These are phyloP conservation scores for Diplodia seriata DNA, from an alignment of 2,329 filamentous ascomycete species.

Conservation along the genomic window DNA sequence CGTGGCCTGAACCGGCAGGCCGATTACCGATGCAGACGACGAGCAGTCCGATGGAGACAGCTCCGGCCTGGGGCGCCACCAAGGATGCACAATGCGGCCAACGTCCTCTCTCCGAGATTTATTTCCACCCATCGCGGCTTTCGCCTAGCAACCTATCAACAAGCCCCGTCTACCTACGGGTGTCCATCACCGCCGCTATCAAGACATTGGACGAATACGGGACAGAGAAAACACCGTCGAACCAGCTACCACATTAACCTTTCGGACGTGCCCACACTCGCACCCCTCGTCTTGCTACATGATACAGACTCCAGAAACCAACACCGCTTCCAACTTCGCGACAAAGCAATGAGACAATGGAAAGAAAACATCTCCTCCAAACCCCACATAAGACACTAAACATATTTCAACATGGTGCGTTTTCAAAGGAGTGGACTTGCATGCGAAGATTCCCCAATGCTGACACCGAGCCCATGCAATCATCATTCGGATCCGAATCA, in stretches of 20 bases:
- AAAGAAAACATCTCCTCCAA: neutral
- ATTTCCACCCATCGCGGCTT: neutral
- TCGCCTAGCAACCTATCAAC: constrained; percentile 2
- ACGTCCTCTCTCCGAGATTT: neutral
- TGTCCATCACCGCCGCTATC: constrained; percentile 8
- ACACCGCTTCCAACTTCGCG: neutral
- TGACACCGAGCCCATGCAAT: constrained; percentile 29
- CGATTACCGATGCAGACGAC: neutral
- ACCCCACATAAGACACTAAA: neutral
- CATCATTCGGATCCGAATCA: constrained; percentile 5
- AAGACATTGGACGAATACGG: neutral
- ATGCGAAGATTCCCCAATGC: constrained; percentile 2
- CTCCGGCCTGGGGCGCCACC: neutral
- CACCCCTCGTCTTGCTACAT: neutral
- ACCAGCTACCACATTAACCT: constrained; percentile 10
- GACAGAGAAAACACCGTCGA: neutral
- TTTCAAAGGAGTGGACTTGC: constrained; percentile 15
- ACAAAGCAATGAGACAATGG: neutral
- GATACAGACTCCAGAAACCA: neutral
- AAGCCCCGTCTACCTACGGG: too few relatives aligned
- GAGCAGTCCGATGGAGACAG: neutral
- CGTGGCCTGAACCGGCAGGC: neutral
- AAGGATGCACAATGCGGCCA: too few relatives aligned
- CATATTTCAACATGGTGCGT: constrained; percentile 5
- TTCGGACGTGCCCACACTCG: neutral